phyloP scores from a whole-genome alignment of 73 alveolate species.

The Stentor coeruleus region DNA sequence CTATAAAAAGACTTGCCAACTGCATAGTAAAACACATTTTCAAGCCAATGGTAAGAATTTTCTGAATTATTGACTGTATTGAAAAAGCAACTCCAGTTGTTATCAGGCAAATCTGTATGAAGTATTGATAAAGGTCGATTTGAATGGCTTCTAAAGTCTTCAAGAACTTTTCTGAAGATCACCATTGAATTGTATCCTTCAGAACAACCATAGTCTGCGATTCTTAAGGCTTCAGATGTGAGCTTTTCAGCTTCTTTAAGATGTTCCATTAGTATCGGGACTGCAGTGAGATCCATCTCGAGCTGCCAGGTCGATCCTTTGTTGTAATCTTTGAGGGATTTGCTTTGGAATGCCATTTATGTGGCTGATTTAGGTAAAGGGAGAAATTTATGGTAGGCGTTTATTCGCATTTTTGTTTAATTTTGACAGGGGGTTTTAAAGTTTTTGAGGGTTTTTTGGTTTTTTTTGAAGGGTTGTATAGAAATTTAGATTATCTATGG shows the following conservation, averaged over 20 bases:
- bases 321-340: neutral
- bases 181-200: conserved; percentile 21
- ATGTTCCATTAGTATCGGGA: neutral
- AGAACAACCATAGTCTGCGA: conserved; percentile 14
- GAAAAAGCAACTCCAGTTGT: conserved; percentile 1
- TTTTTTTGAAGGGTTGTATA: too few relatives aligned
- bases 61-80: neutral
- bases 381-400: too few relatives aligned
- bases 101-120: conserved; percentile 20
- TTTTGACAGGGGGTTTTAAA: too few relatives aligned
- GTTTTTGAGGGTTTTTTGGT: too few relatives aligned
- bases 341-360: neutral
- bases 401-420: too few relatives aligned
- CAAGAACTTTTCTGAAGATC: neutral
- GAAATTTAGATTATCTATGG: too few relatives aligned
- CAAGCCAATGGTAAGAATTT: neutral
- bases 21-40: neutral
- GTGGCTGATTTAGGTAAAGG: too few relatives aligned
- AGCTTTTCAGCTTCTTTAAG: neutral
- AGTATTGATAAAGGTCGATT: neutral
- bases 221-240: neutral
- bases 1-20: neutral
- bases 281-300: neutral
- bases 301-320: neutral
- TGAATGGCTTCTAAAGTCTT: neutral